A percentile compares a stretch with the other conserved stretches of the same genome.
Conservation (phyloP, 1,284 basidiomycete genomes). For the Ganoderma resinaceum region DNA sequence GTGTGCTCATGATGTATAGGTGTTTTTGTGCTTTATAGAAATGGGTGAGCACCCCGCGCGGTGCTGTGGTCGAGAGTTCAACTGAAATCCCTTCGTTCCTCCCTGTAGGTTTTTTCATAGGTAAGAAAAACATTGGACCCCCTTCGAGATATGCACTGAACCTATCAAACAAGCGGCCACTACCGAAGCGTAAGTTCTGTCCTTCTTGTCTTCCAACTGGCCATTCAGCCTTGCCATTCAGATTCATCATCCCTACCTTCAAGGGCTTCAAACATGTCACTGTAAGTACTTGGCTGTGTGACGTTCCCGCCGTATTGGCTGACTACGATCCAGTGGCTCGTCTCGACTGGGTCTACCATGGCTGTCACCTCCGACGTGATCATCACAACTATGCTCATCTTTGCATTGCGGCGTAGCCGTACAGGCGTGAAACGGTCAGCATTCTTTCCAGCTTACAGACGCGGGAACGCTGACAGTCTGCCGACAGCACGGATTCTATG, state of each 20-base stretch:
- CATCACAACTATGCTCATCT: neutral
- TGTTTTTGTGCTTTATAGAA: neutral
- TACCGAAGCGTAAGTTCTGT: neutral
- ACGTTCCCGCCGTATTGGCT: neutral
- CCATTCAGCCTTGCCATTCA: neutral
- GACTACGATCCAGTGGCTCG: neutral
- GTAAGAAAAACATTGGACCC: neutral
- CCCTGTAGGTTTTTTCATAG: neutral
- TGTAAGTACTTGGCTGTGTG: neutral
- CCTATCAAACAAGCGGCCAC: neutral
- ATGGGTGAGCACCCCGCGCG: neutral
- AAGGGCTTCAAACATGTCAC: neutral
- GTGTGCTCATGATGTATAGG: neutral
- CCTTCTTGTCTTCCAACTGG: neutral
- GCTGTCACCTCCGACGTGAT: neutral
- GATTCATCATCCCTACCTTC: neutral
- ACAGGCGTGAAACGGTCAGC: neutral
- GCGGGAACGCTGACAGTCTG: no score
- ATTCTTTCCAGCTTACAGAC: neutral
- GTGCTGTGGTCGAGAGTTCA: neutral
- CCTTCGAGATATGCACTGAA: neutral
- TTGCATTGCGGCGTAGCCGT: neutral
- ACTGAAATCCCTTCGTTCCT: neutral
- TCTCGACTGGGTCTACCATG: neutral
- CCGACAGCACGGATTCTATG: neutral